phyloP scores from a whole-genome alignment of 2,329 filamentous ascomycete species.

The Thielaviopsis euricoi region DNA sequence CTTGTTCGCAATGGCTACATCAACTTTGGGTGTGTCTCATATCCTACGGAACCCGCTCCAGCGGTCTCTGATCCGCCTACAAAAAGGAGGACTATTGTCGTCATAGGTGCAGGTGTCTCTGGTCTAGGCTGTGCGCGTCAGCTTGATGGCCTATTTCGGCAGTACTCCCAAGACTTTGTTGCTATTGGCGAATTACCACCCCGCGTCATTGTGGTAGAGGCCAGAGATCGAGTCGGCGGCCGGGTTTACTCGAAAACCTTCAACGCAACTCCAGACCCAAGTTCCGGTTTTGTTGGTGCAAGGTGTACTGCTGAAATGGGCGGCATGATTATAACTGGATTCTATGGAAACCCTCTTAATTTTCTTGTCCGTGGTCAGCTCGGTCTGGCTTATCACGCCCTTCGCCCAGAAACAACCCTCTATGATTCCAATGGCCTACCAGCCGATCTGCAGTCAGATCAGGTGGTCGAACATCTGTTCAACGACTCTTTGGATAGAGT shows the following conservation, averaged over 20 bases:
- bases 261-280: slow-evolving; percentile 38
- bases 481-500: slow-evolving; percentile 89
- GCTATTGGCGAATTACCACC: slow-evolving; percentile 52
- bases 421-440: slow-evolving; percentile 70
- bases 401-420: slow-evolving; percentile 68
- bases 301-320: slow-evolving; percentile 86
- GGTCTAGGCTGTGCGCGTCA: slow-evolving; percentile 86
- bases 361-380: slow-evolving; percentile 82
- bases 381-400: slow-evolving; percentile 66
- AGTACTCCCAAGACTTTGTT: slow-evolving; percentile 54
- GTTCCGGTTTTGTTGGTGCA: slow-evolving; percentile 30
- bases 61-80: slow-evolving; percentile 27
- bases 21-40: slow-evolving; percentile 71
- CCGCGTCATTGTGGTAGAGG: slow-evolving; percentile 68
- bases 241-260: slow-evolving; percentile 74
- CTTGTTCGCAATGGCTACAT: slow-evolving; percentile 81
- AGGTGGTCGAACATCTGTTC: slow-evolving; percentile 77
- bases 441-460: slow-evolving; percentile 64
- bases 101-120: slow-evolving; percentile 89
- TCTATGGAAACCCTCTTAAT: slow-evolving; percentile 91
- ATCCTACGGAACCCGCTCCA: slow-evolving; percentile 29
- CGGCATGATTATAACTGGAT: slow-evolving; percentile 95
- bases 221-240: slow-evolving; percentile 71
- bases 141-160: slow-evolving; percentile 67
- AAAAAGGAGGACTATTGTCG: slow-evolving; percentile 57